A percentile compares a stretch with the other conserved stretches of the same genome.
Conservation (phyloP, 2,329 filamentous ascomycete genomes). For the Fusarium anthophilum region DNA sequence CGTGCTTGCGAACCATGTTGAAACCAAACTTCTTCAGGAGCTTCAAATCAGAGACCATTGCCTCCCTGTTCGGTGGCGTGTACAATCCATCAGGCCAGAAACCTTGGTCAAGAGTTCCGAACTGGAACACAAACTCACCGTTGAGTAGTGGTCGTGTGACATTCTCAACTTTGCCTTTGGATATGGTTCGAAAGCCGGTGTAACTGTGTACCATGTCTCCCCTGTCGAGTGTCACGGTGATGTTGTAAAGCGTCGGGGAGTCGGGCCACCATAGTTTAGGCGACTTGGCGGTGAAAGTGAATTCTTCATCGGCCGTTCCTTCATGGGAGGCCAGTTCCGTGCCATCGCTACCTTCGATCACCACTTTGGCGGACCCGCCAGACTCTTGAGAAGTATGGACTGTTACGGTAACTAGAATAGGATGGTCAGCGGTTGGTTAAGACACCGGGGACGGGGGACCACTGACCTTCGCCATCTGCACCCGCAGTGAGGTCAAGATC, state of each 20-base stretch:
- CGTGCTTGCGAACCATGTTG: constrained; percentile 77
- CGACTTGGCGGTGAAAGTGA: constrained; percentile 64
- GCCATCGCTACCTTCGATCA: not conserved
- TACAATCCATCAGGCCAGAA: constrained; percentile 78
- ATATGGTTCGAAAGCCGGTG: constrained; percentile 74
- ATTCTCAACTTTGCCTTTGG: constrained; percentile 64
- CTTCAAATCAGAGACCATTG: constrained; percentile 73
- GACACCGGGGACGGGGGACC: fast-evolving
- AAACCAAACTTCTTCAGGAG: constrained; percentile 72
- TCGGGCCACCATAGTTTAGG: constrained; percentile 73
- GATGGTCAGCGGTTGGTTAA: not conserved
- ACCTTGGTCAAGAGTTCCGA: constrained; percentile 76
- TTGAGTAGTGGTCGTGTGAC: constrained; percentile 71
- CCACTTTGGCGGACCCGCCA: not conserved
- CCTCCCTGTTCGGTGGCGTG: constrained; percentile 70
- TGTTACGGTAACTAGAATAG: not conserved
- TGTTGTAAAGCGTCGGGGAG: constrained; percentile 70
- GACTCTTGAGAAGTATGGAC: not conserved
- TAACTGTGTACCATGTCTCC: constrained; percentile 69
- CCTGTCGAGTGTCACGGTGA: constrained; percentile 60
- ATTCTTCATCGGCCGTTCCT: constrained; percentile 55
- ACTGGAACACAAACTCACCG: constrained; percentile 73
- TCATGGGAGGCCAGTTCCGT: not conserved
- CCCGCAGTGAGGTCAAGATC: constrained; percentile 68
- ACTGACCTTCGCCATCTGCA: constrained; percentile 32